Base-by-base conservation (phyloP, 1,139 yeast species). In the Lodderomyces jiufengensis region DNA sequence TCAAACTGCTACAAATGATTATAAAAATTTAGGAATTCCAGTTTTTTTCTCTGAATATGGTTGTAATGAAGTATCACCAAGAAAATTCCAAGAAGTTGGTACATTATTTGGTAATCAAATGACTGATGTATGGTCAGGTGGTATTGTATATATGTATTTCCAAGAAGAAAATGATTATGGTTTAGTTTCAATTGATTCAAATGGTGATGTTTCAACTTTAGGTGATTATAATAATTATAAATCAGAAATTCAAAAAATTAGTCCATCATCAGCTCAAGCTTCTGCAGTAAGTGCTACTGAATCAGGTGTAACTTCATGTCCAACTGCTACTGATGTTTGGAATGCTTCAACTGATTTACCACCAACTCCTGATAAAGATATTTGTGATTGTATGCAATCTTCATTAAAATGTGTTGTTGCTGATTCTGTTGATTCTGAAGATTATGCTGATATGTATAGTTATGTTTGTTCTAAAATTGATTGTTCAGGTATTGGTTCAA, bases 21-120 rank as follows among this genome's bases (percentile, higher is more conserved):
- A 84, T 61, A 46, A 70, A 37, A 76, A 82, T 60, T 61, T 81
- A 55, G 79, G 94, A 22, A 69, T 87, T 39, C 97, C 97, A 34
- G 67, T 84, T 48, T 88, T 90, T 70, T 79, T 90, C 60, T 84
- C 95, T 36, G 97, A 90, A 66, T 88, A 84, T 57, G 97, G 97
- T 51, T 90, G 97, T 69, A 90, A 87, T 71, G 67, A 50, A 35
- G 55, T 52, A 26, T 40, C 44, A 37, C 94, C 94, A 47, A 78
- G 95, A 63, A 66, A 70, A 36, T 85, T 85, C 73, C 65, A 76
- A 27, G 95, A 85, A 59, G 80, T 84, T 34, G 76, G 66, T 26
- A 73, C 84, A 29, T 54, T 82, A 16, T 82, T 68, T 62, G 67
- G 80, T 29, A 57, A 66, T 38, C 66, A 79, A 35, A 82, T 83